A percentile compares a stretch with the other conserved stretches of the same genome.
Evolutionary conservation across 2,329 filamentous ascomycete species (phyloP).

Genomic region (Venturia aucupariae): DNA sequence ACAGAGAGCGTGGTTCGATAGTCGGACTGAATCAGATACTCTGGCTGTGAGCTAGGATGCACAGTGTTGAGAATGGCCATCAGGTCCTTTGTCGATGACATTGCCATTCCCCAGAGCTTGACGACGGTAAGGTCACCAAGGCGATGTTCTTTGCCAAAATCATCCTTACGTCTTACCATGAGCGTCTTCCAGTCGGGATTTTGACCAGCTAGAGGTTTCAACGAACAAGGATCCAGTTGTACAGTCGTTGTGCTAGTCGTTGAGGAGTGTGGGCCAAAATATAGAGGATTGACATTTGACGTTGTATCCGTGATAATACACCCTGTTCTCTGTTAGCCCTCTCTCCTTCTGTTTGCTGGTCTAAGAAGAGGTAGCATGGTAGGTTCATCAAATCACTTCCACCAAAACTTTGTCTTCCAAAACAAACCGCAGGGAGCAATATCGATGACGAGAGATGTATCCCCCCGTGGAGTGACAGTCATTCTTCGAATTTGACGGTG

Average conservation of each 20-base stretch:
- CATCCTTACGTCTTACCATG: constrained; percentile 28
- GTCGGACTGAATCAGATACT: constrained; percentile 43
- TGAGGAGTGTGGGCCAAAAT: constrained; percentile 10
- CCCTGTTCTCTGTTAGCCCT: neutral
- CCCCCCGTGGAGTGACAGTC: neutral
- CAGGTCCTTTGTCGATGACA: constrained; percentile 37
- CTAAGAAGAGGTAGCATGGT: neutral
- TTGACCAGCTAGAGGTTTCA: neutral
- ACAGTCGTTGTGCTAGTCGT: constrained; percentile 31
- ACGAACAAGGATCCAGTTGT: constrained; percentile 17
- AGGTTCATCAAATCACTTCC: neutral
- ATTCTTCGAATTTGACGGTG: neutral
- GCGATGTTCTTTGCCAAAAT: constrained; percentile 42
- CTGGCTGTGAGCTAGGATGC: constrained; percentile 48
- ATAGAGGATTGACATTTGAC: constrained; percentile 11
- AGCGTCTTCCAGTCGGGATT: constrained; percentile 31
- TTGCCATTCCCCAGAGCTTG: constrained; percentile 45
- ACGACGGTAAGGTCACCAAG: constrained; percentile 41
- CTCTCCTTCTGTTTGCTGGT: neutral
- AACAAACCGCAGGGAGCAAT: neutral
- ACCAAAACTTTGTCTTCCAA: neutral
- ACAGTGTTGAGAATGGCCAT: constrained; percentile 41
- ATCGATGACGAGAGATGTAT: neutral
- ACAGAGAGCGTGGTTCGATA: constrained; percentile 32
- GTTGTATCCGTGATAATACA: constrained; percentile 16